Evolutionary conservation across 2,329 filamentous ascomycete genomes (phyloP).

Genomic region (Helotiales sp.): DNA sequence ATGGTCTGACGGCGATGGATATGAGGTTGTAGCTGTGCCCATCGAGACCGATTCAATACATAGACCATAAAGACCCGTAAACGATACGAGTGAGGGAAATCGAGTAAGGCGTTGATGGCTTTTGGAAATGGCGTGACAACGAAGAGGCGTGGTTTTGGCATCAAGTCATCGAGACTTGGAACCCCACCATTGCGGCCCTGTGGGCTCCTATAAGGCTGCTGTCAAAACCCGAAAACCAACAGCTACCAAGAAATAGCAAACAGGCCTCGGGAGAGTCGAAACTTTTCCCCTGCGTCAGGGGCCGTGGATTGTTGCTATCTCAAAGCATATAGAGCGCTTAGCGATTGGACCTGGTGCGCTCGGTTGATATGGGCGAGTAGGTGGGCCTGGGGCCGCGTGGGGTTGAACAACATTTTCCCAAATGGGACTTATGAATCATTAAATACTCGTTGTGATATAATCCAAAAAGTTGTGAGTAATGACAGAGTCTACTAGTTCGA

Average conservation of each 20-base stretch:
- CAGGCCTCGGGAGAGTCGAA: background rate
- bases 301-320: background rate
- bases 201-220: background rate
- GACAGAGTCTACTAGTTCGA: no score
- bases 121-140: background rate
- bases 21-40: background rate
- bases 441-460: no score
- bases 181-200: background rate
- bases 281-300: background rate
- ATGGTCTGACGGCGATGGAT: background rate
- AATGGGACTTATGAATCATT: no score
- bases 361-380: background rate
- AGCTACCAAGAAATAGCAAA: background rate
- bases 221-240: background rate
- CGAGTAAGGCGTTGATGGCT: background rate
- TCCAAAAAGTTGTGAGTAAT: no score
- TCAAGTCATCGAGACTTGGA: background rate
- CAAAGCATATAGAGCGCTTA: background rate
- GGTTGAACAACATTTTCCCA: no score
- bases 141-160: background rate
- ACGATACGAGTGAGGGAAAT: background rate
- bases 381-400: background rate
- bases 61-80: background rate
- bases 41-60: background rate
- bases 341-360: background rate